phyloP scores from a whole-genome alignment of 2,329 filamentous ascomycete genomes.

The Chalara sp. region DNA sequence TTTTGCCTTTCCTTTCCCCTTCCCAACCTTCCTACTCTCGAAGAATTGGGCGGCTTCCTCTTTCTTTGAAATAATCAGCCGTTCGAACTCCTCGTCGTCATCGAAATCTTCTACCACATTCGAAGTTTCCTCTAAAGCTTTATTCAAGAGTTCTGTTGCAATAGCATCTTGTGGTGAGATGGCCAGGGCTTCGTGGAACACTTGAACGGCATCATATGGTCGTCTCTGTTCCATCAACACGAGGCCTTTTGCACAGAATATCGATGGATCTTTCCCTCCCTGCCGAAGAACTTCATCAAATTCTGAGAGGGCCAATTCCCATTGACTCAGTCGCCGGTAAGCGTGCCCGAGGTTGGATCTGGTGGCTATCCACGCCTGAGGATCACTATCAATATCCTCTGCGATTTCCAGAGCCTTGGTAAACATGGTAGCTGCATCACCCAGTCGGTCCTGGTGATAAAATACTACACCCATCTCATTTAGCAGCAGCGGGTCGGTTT shows the following conservation, averaged over 20 bases:
- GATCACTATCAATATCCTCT: constrained; percentile 73
- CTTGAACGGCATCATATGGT: constrained; percentile 69
- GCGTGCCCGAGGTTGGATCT: constrained; percentile 88
- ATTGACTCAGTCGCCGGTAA: constrained; percentile 63
- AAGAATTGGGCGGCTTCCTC: constrained; percentile 32
- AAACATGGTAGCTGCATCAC: constrained; percentile 73
- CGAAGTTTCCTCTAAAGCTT: constrained; percentile 60
- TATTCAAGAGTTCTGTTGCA: constrained; percentile 69
- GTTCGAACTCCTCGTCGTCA: constrained; percentile 49
- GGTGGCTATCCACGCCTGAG: constrained; percentile 74
- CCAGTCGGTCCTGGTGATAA: constrained; percentile 79
- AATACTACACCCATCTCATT: constrained; percentile 97
- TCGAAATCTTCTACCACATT: constrained; percentile 30
- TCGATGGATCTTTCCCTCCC: constrained; percentile 69
- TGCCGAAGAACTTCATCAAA: constrained; percentile 84
- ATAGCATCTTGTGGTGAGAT: constrained; percentile 75
- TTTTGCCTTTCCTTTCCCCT: constrained; percentile 33
- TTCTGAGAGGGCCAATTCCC: constrained; percentile 65
- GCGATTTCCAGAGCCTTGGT: constrained; percentile 70
- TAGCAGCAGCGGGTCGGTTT: constrained; percentile 79
- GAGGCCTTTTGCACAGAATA: constrained; percentile 79
- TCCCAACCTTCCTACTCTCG: constrained; percentile 24
- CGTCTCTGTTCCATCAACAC: constrained; percentile 72
- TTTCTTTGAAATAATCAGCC: constrained; percentile 41
- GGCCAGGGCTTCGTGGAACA: constrained; percentile 78